Conservation (phyloP, 2,329 filamentous ascomycete genomes). For the Dactylellina leptospora region DNA sequence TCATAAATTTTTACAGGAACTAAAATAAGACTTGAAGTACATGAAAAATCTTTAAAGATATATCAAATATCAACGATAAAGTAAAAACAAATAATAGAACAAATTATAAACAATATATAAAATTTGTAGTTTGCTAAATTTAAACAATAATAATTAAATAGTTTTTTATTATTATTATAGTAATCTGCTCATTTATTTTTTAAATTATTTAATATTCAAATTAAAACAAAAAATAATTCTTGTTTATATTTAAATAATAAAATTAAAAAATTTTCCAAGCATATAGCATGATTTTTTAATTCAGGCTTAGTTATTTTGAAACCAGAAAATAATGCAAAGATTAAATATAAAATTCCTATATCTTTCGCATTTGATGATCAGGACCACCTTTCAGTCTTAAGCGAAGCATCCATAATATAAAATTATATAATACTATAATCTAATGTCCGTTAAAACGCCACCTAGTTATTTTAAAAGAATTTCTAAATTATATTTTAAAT, state of each 20-base stretch:
- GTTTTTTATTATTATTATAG: conserved; percentile 15
- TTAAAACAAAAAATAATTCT: conserved; percentile 10
- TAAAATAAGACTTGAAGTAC: too few species aligned
- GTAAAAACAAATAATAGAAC: too few species aligned
- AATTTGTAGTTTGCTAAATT: too few species aligned
- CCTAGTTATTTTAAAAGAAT: conserved; percentile 13
- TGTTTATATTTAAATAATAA: conserved; percentile 13
- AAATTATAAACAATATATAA: too few species aligned
- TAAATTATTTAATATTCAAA: conserved; percentile 3
- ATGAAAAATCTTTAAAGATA: too few species aligned
- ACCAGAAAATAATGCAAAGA: not conserved
- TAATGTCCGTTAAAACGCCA: conserved; percentile 18
- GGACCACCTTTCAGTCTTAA: conserved; percentile 56
- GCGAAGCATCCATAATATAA: conserved; percentile 22
- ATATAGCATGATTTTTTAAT: conserved; percentile 12
- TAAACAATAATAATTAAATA: too few species aligned
- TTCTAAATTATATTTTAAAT: conserved; percentile 20
- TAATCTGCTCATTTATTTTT: conserved; percentile 23
- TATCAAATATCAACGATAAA: too few species aligned
- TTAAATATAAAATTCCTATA: conserved; percentile 56
- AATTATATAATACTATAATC: conserved; percentile 25
- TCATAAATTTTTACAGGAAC: not conserved
- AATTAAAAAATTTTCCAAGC: conserved; percentile 11
- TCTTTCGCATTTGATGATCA: conserved; percentile 58
- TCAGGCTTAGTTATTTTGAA: conserved; percentile 4